Conservation (phyloP, 306 rosid species). For the Styphnolobium japonicum region DNA sequence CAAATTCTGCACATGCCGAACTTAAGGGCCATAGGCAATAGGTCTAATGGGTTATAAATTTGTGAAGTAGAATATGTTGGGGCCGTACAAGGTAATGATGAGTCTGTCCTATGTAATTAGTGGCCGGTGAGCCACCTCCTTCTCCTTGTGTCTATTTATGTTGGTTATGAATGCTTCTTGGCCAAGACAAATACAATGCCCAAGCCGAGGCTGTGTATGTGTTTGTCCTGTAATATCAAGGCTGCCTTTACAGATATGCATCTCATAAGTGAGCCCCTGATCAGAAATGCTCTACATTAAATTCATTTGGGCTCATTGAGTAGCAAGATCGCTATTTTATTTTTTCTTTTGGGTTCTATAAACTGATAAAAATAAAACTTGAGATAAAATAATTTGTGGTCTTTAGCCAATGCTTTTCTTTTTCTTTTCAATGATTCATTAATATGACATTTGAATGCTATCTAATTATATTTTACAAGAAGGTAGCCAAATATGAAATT, state of each 20-base stretch:
- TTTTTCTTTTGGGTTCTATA: background rate
- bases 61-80: background rate
- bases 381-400: background rate
- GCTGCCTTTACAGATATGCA: background rate
- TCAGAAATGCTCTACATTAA: background rate
- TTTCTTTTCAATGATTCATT: background rate
- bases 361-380: background rate
- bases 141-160: background rate
- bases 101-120: conserved; percentile 12
- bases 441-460: background rate
- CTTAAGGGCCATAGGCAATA: background rate
- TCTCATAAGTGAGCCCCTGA: background rate
- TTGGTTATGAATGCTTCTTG: background rate
- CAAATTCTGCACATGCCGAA: conserved; percentile 3
- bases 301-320: background rate
- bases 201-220: background rate
- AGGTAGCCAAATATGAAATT: background rate
- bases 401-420: background rate
- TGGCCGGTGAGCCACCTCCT: background rate
- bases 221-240: background rate
- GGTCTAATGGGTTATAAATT: background rate
- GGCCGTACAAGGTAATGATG: background rate
- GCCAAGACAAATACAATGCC: conserved; percentile 8
- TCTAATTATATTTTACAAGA: background rate
- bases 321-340: background rate